Evolutionary conservation across 1,139 yeast genomes (phyloP).

Genomic region (Candida neerlandica): DNA sequence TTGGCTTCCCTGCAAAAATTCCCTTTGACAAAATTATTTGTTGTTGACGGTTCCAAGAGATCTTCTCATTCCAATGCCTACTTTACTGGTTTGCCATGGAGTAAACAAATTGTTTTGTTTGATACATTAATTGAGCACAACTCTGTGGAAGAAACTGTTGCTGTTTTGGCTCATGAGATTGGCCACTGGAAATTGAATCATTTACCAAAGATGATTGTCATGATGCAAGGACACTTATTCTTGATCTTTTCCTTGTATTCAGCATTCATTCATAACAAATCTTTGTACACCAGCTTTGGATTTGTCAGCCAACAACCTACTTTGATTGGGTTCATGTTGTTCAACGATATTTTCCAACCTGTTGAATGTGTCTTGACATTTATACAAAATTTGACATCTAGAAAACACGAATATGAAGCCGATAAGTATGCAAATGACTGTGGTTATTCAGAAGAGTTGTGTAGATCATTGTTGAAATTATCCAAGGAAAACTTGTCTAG

Average conservation of each 20-base stretch:
- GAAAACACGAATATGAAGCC: conserved; percentile 92
- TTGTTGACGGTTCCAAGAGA: conserved; percentile 93
- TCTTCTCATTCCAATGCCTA: conserved; percentile 96
- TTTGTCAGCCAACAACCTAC: conserved; percentile 67
- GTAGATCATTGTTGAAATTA: conserved; percentile 71
- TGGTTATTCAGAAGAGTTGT: conserved; percentile 71
- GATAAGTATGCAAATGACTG: conserved; percentile 78
- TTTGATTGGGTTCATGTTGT: conserved; percentile 76
- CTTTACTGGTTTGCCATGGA: conserved; percentile 95
- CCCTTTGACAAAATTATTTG: conserved; percentile 83
- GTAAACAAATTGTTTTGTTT: conserved; percentile 88
- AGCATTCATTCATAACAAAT: conserved; percentile 74
- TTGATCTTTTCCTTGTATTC: conserved; percentile 72
- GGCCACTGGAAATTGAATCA: conserved; percentile 97
- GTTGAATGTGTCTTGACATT: conserved; percentile 70
- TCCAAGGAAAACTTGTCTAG: conserved; percentile 80
- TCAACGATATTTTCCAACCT: conserved; percentile 76
- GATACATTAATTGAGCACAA: conserved; percentile 88
- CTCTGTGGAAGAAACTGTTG: conserved; percentile 78
- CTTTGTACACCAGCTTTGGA: conserved; percentile 80
- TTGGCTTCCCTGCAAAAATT: conserved; percentile 75
- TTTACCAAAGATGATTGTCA: conserved; percentile 67
- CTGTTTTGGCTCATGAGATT: conserved; percentile 94
- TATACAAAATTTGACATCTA: conserved; percentile 65
- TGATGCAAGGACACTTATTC: conserved; percentile 67